Evolutionary conservation across 176 grass and related monocot genomes (phyloP).

Genomic region (Avena eriantha): DNA sequence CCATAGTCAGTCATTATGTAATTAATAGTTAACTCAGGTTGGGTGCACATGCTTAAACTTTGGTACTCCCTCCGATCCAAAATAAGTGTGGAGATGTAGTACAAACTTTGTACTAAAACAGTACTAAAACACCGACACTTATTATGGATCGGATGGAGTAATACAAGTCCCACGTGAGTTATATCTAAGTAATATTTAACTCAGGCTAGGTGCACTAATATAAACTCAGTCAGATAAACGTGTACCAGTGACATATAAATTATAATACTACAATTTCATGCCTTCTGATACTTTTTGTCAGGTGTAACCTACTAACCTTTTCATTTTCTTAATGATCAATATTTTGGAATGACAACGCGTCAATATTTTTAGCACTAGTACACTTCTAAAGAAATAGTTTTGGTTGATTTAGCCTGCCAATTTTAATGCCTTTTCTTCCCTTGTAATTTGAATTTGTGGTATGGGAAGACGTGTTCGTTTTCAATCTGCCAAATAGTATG

Average conservation of each 20-base stretch:
- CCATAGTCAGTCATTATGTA: not conserved
- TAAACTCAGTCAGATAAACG: not conserved
- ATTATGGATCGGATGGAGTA: not conserved
- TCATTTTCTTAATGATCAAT: not conserved
- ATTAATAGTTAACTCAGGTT: not conserved
- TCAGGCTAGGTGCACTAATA: not conserved
- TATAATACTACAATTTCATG: not conserved
- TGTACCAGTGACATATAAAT: not conserved
- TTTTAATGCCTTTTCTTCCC: not conserved
- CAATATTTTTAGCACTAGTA: not conserved
- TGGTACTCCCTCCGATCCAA: not conserved
- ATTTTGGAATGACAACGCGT: not conserved
- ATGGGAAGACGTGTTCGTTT: not conserved
- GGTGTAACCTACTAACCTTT: not conserved
- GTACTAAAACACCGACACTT: too few species aligned
- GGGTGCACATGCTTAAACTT: not conserved
- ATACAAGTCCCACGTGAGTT: not conserved
- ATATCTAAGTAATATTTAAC: not conserved
- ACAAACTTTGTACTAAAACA: too few species aligned
- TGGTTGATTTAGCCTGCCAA: not conserved
- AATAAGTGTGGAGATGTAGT: too few species aligned
- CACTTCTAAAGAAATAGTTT: not conserved
- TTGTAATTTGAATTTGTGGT: not conserved
- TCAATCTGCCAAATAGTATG: not conserved
- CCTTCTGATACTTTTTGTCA: not conserved